phyloP scores from a whole-genome alignment of 345 rosid species.

The Pistacia atlantica region DNA sequence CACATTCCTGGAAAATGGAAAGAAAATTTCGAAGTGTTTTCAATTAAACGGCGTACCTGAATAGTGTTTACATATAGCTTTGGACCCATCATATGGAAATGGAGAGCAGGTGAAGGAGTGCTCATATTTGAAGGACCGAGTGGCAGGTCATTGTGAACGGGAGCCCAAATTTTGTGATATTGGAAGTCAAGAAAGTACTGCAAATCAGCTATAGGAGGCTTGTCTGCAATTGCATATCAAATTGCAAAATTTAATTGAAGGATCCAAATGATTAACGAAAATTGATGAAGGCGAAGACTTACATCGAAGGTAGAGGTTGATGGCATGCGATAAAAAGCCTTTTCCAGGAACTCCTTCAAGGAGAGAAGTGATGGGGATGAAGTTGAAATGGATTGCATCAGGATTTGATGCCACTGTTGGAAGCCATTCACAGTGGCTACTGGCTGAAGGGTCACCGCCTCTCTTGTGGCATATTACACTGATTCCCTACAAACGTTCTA shows the following conservation, averaged over 20 bases:
- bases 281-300: conserved; percentile 17
- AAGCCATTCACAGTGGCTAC: conserved; percentile 88
- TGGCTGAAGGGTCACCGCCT: conserved; percentile 64
- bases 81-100: conserved; percentile 76
- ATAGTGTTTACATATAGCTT: conserved; percentile 79
- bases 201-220: conserved; percentile 77
- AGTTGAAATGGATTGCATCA: conserved; percentile 68
- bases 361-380: conserved; percentile 90
- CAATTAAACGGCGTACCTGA: conserved; percentile 42
- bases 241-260: background rate
- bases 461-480: conserved; percentile 67
- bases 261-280: background rate
- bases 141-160: conserved; percentile 86
- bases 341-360: conserved; percentile 75
- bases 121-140: conserved; percentile 70
- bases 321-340: conserved; percentile 91
- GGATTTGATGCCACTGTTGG: conserved; percentile 73
- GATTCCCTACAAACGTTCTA: conserved; percentile 59
- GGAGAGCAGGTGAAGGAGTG: conserved; percentile 60
- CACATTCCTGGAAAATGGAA: no score
- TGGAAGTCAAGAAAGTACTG: conserved; percentile 79
- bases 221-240: conserved; percentile 48
- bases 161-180: conserved; percentile 83
- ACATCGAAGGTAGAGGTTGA: conserved; percentile 94
- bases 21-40: background rate